phyloP scores from a whole-genome alignment of 2,329 filamentous ascomycete genomes.

The Fusarium humuli region DNA sequence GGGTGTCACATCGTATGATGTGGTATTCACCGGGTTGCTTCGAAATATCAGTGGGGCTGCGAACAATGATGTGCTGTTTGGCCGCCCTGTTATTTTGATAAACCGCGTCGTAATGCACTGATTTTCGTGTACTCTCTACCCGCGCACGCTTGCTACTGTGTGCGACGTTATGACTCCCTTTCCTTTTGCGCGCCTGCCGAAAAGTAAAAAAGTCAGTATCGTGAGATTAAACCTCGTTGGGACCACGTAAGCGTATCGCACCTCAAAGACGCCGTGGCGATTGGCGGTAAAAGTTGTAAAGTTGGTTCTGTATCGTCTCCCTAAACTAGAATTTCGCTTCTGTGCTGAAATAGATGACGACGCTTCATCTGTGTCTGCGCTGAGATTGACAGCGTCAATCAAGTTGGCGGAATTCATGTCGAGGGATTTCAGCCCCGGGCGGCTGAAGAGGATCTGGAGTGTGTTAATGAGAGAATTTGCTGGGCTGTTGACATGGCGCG shows the following conservation, averaged over 20 bases:
- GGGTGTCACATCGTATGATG: slow-evolving; percentile 32
- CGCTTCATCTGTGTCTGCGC: background rate
- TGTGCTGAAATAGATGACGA: background rate
- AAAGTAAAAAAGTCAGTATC: slow-evolving; percentile 1
- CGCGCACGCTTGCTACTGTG: slow-evolving; percentile 4
- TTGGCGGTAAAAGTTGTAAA: background rate
- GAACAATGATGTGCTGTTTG: slow-evolving; percentile 33
- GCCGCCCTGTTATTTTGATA: slow-evolving; percentile 31
- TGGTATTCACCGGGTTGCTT: slow-evolving; percentile 15
- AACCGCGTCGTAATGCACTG: slow-evolving; percentile 32
- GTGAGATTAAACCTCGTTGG: background rate
- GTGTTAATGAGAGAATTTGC: slow-evolving; percentile 19
- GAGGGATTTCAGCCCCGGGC: background rate
- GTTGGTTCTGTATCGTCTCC: background rate
- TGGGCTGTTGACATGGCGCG: slow-evolving; percentile 7
- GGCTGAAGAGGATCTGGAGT: slow-evolving; percentile 1
- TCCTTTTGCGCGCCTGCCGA: slow-evolving; percentile 20
- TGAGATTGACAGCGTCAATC: background rate
- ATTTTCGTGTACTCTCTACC: slow-evolving; percentile 2
- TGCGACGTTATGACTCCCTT: background rate
- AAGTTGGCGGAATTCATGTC: background rate
- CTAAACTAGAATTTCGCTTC: background rate
- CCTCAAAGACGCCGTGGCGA: slow-evolving; percentile 10
- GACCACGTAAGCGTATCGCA: background rate
- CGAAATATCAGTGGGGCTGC: background rate